Base-by-base conservation (phyloP, 768 basidiomycete genomes). In the Pisolithus microcarpus region DNA sequence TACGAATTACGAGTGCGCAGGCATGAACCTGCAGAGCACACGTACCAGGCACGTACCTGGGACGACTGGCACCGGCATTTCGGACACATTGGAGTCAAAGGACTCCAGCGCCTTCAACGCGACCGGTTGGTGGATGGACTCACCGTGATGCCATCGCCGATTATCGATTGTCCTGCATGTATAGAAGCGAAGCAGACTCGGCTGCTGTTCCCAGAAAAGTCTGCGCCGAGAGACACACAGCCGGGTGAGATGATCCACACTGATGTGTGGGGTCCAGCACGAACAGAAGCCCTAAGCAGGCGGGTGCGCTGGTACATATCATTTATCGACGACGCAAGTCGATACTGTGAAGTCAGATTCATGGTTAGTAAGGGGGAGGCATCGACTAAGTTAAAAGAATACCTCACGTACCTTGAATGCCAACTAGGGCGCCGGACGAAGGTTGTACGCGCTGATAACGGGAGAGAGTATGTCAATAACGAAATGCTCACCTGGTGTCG, bases 261-360 rank as follows among this genome's bases (percentile, higher is more conserved):
- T 18, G 61, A 70, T 43, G 36, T 70, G 0, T 68, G 55, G 58
- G 61, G 63, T 24, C 65, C 59, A 5, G 39, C 59, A 0, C 49
- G 56, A 1, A 47, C 56, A 1, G 44, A 38, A 11, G 65, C 56
- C 0, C 38, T 48, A 0, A 58, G 61, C 6, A 61, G 61, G 0
- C 50, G 52, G 0, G 11, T 19, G 0, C 66, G 70, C 36, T 57
- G 38, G 38, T 39, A 67, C 45, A 61, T 70, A 50, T 23, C 60
- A 0, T 48, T 63, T 0, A 58, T 56, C 0, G 63, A 69, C 47
- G 58, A 62, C 16, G n/a, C 26, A n/a, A 40, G n/a, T 13, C 4
- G 34, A 2, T 21, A 37, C 10, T 21, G 13, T 7, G 51, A 48
- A 0, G 56, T 50, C 1, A 47, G 54, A 2, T 70, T 62, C 49